Evolutionary conservation across 495 filamentous ascomycete species (phyloP).

Genomic region (Trichoderma virens): DNA sequence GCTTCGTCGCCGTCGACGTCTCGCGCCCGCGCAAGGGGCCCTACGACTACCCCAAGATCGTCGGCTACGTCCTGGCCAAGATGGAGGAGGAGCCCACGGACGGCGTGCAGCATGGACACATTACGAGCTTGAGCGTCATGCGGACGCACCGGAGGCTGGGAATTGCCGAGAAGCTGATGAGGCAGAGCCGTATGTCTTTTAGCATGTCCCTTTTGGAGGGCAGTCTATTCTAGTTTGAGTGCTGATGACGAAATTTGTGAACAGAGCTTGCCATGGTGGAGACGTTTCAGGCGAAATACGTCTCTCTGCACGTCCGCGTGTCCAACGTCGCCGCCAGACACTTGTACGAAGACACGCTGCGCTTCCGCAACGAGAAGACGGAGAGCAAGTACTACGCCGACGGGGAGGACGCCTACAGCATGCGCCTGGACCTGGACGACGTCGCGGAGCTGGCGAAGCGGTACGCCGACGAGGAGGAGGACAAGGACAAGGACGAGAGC

Average conservation of each 20-base stretch:
- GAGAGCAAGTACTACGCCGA: slow-evolving; percentile 97
- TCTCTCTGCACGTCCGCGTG: slow-evolving; percentile 90
- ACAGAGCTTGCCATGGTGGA: slow-evolving; percentile 94
- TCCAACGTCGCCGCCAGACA: slow-evolving; percentile 85
- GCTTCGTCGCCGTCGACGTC: slow-evolving; percentile 89
- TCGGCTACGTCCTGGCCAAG: slow-evolving; percentile 98
- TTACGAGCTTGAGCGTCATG: slow-evolving; percentile 94
- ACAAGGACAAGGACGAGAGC: slow-evolving; percentile 25
- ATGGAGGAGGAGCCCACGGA: slow-evolving; percentile 98
- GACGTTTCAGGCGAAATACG: slow-evolving; percentile 81
- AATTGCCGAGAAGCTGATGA: slow-evolving; percentile 93
- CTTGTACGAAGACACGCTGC: slow-evolving; percentile 87
- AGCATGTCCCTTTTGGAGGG: too few relatives aligned
- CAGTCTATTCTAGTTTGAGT: too few relatives aligned
- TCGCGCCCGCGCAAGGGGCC: slow-evolving; percentile 64
- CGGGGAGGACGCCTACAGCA: slow-evolving; percentile 91
- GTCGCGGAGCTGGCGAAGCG: slow-evolving; percentile 35
- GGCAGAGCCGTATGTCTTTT: slow-evolving; percentile 85
- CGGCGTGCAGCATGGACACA: slow-evolving; percentile 89
- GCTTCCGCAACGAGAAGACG: slow-evolving; percentile 83
- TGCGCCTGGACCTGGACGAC: slow-evolving; percentile 74
- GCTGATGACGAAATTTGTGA: too few relatives aligned
- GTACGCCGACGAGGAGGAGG: slow-evolving; percentile 19
- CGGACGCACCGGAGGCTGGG: slow-evolving; percentile 85
- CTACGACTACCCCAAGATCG: slow-evolving; percentile 92